Evolutionary conservation across 352 stramenopile species (phyloP).

Genomic region (Globisporangium abappressorium): DNA sequence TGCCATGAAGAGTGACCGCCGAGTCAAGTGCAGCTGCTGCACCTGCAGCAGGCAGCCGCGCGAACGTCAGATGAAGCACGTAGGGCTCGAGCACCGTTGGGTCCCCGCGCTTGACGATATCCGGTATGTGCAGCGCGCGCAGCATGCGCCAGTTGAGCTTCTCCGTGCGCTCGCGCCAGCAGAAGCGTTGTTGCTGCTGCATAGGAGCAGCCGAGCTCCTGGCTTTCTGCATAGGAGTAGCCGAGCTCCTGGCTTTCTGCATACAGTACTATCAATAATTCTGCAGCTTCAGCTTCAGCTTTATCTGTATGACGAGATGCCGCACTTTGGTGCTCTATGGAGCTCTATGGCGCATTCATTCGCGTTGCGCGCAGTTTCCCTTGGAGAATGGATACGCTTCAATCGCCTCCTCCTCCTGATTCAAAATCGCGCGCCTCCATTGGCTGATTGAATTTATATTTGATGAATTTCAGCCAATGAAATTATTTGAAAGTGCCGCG

Average conservation of each 20-base stretch:
- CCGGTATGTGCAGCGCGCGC: conserved; percentile 37
- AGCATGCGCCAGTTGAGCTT: conserved; percentile 74
- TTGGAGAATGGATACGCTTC: conserved; percentile 14
- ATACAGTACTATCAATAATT: not conserved
- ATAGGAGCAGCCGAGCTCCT: not conserved
- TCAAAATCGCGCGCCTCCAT: not conserved
- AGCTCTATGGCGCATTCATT: not conserved
- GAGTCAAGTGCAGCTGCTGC: conserved; percentile 2
- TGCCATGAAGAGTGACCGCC: not conserved
- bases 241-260: not conserved
- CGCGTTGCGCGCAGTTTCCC: not conserved
- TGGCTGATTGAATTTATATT: not conserved
- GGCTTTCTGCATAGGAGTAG: not conserved
- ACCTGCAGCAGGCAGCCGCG: conserved; percentile 31
- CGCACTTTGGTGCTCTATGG: not conserved
- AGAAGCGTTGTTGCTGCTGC: conserved; percentile 40
- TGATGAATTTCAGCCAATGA: conserved; percentile 1
- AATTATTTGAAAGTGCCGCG: not conserved
- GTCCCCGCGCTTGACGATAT: conserved; percentile 52
- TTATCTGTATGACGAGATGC: not conserved
- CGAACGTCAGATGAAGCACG: conserved; percentile 73
- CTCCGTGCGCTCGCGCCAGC: conserved; percentile 73
- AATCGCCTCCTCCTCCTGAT: conserved; percentile 13
- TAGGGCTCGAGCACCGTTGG: conserved; percentile 62
- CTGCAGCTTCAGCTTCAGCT: not conserved